Conservation (phyloP, 139 green algal genomes). For the Chara braunii region DNA sequence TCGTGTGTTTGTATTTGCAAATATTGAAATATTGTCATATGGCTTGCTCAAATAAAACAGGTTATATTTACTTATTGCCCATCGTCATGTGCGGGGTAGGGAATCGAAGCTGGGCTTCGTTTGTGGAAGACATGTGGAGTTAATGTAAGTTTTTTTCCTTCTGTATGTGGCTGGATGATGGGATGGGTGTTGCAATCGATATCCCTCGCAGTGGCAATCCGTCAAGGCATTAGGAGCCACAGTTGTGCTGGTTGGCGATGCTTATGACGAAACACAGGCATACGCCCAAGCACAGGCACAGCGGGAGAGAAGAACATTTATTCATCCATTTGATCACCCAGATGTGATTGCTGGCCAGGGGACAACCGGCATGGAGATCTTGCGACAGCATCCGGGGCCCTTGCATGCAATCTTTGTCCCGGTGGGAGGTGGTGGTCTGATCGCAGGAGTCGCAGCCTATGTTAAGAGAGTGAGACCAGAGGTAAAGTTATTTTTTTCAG, state of each 20-base stretch:
- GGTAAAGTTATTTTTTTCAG: no score
- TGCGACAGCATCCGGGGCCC: slow-evolving; percentile 61
- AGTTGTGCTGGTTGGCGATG: slow-evolving; percentile 87
- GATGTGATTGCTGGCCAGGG: slow-evolving; percentile 89
- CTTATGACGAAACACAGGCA: slow-evolving; percentile 82
- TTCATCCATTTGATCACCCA: slow-evolving; percentile 91
- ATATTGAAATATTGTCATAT: no score
- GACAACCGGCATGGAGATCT: slow-evolving; percentile 87
- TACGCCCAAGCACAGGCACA: slow-evolving; percentile 32
- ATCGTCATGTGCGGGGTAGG: no score
- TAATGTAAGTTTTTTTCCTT: slow-evolving; percentile 52
- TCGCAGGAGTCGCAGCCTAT: slow-evolving; percentile 82
- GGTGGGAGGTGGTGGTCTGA: slow-evolving; percentile 82
- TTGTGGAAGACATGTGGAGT: no score
- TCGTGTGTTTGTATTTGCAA: no score
- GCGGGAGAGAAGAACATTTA: slow-evolving; percentile 47
- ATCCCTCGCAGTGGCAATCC: slow-evolving; percentile 27
- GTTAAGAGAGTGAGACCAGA: slow-evolving; percentile 74
- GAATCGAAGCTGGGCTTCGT: no score
- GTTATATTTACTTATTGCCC: no score
- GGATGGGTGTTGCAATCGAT: background rate
- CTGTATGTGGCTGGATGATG: background rate
- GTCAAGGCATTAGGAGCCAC: slow-evolving; percentile 63
- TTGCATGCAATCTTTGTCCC: slow-evolving; percentile 83
- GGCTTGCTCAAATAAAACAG: no score